These are phyloP conservation scores for Tricholoma terreum DNA, from an alignment of 768 basidiomycete species.

Conservation along the genomic window DNA sequence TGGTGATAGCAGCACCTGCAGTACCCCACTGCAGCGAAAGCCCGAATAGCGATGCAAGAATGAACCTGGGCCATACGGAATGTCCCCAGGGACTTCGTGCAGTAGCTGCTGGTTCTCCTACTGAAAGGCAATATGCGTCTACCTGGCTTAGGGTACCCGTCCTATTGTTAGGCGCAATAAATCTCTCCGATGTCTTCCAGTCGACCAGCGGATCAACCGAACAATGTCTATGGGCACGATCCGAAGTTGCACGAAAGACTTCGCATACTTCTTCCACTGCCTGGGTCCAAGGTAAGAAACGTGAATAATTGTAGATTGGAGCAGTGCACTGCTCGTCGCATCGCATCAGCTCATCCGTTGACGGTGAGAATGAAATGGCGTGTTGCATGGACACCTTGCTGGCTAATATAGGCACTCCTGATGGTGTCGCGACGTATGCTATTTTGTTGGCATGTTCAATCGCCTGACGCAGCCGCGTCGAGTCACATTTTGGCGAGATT, in stretches of 20 bases:
- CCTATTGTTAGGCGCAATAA: conserved; percentile 8
- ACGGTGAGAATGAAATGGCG: conserved; percentile 17
- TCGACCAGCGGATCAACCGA: conserved; percentile 13
- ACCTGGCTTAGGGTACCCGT: conserved; percentile 17
- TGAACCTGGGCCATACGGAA: conserved; percentile 17
- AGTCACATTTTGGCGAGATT: conserved; percentile 42
- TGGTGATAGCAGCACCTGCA: conserved; percentile 23
- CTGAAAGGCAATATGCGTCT: conserved; percentile 15
- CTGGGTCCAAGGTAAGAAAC: conserved; percentile 26
- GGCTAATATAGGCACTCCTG: neutral
- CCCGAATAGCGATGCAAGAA: conserved; percentile 18
- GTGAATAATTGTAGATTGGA: conserved; percentile 31
- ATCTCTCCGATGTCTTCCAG: conserved; percentile 14
- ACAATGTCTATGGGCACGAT: conserved; percentile 12
- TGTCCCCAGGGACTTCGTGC: conserved; percentile 13
- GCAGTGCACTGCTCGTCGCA: conserved; percentile 21
- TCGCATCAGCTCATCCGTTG: conserved; percentile 10
- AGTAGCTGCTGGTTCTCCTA: conserved; percentile 2
- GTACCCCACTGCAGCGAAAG: conserved; percentile 30
- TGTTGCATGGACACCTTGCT: conserved; percentile 7
- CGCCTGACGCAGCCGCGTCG: conserved; percentile 26
- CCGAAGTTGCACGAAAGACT: conserved; percentile 22
- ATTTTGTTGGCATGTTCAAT: conserved; percentile 28
- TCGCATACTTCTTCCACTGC: conserved; percentile 22
- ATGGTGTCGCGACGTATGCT: conserved; percentile 23